phyloP scores from a whole-genome alignment of 306 rosid genomes.

The Gastrolobium bilobum region DNA sequence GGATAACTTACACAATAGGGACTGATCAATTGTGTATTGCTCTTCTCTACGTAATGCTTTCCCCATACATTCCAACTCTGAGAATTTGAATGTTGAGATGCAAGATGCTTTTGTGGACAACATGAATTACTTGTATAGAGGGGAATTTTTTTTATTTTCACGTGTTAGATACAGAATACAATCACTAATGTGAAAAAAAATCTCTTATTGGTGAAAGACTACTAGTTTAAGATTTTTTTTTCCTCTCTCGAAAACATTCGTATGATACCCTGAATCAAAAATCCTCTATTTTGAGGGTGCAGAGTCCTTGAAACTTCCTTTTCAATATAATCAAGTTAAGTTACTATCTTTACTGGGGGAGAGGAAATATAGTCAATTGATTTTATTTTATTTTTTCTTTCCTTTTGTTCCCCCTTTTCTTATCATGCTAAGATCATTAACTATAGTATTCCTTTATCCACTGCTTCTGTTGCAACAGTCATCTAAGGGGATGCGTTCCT shows the following conservation, averaged over 20 bases:
- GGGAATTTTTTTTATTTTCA: not conserved
- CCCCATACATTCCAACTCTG: constrained; percentile 12
- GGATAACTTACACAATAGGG: constrained; percentile 29
- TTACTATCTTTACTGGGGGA: constrained; percentile 17
- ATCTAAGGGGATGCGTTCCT: constrained; percentile 84
- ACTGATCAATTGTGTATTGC: not conserved
- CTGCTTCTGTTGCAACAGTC: constrained; percentile 68
- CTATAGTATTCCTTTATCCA: constrained; percentile 39
- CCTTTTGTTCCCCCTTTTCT: constrained; percentile 8
- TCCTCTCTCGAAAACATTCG: constrained; percentile 15
- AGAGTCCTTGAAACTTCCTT: constrained; percentile 41
- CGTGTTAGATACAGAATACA: constrained; percentile 9
- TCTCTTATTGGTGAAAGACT: constrained; percentile 31
- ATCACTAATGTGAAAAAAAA: constrained; percentile 6
- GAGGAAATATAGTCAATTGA: constrained; percentile 31
- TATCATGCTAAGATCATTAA: constrained; percentile 44
- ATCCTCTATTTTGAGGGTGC: constrained; percentile 38
- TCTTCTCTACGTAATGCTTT: constrained; percentile 29
- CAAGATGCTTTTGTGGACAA: constrained; percentile 15
- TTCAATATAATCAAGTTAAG: not conserved
- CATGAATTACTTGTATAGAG: constrained; percentile 21
- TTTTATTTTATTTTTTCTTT: not conserved
- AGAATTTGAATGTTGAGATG: constrained; percentile 33
- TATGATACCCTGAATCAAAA: constrained; percentile 4
- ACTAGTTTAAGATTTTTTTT: constrained; percentile 16